Evolutionary conservation across 1,284 basidiomycete species (phyloP).

Genomic region (Cryptococcus wingfieldii): DNA sequence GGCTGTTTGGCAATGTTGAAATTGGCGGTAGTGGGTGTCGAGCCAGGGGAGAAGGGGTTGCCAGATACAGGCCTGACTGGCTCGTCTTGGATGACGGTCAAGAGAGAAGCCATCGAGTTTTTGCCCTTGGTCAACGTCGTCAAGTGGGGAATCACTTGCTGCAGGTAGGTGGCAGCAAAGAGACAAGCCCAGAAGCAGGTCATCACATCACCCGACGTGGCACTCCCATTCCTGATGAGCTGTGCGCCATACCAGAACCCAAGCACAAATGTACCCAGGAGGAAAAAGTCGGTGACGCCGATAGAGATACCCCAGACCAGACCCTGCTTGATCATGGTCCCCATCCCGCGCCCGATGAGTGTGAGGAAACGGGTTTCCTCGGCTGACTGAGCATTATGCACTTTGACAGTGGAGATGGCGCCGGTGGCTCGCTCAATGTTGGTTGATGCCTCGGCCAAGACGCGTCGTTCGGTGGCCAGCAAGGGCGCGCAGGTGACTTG

Average conservation of each 20-base stretch:
- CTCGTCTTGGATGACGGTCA: conserved; percentile 57
- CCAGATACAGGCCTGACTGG: conserved; percentile 33
- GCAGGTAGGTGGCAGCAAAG: conserved; percentile 78
- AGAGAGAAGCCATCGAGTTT: conserved; percentile 68
- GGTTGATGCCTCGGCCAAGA: conserved; percentile 67
- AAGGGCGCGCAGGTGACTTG: conserved; percentile 64
- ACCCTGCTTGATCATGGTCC: conserved; percentile 53
- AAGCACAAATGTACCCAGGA: conserved; percentile 90
- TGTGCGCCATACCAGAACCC: conserved; percentile 94
- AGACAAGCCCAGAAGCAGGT: conserved; percentile 95
- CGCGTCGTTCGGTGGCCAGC: conserved; percentile 63
- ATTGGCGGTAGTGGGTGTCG: conserved; percentile 2
- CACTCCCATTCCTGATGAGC: conserved; percentile 69
- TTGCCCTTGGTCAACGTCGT: conserved; percentile 80
- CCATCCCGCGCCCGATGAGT: conserved; percentile 55
- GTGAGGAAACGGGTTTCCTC: conserved; percentile 58
- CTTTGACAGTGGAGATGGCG: conserved; percentile 88
- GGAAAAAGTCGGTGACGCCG: conserved; percentile 68
- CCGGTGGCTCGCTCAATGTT: conserved; percentile 72
- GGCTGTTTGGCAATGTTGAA: background rate
- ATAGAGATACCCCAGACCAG: conserved; percentile 71
- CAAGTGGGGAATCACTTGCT: conserved; percentile 77
- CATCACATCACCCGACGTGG: conserved; percentile 74
- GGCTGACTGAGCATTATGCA: conserved; percentile 75
- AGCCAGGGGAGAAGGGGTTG: conserved; percentile 14